Conservation (phyloP, 306 rosid species). For the Oemleria cerasiformis region DNA sequence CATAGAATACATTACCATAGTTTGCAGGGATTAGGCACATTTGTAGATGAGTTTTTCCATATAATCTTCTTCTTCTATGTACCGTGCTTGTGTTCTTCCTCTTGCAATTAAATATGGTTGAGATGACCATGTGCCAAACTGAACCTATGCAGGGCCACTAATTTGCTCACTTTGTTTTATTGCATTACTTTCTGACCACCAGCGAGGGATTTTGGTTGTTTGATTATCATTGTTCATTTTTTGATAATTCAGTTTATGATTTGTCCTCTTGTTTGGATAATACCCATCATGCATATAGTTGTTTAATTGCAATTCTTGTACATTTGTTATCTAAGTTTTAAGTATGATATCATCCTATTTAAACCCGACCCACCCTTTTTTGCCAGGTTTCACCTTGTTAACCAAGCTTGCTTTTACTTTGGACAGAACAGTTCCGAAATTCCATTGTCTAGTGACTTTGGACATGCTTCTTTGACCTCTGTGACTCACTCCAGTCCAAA, state of each 20-base stretch:
- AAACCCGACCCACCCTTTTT: background rate
- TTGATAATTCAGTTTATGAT: background rate
- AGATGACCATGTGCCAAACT: background rate
- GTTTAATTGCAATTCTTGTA: background rate
- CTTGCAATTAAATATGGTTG: background rate
- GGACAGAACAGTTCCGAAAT: background rate
- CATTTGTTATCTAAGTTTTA: background rate
- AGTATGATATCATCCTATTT: background rate
- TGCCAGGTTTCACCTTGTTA: background rate
- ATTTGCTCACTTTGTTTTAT: background rate
- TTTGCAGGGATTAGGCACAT: background rate
- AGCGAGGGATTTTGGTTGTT: background rate
- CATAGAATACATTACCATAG: background rate
- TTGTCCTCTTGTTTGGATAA: background rate
- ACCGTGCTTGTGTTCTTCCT: background rate
- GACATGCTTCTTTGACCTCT: background rate
- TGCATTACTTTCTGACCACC: background rate
- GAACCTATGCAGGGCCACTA: background rate
- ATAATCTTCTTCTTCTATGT: background rate
- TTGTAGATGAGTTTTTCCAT: background rate
- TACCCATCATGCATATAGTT: background rate
- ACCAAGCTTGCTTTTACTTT: background rate
- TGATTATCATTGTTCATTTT: background rate
- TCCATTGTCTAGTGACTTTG: background rate
- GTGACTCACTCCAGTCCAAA: background rate